Evolutionary conservation across 192 early-diverging fungal species (phyloP).

Genomic region (Chytriomyces confervae): DNA sequence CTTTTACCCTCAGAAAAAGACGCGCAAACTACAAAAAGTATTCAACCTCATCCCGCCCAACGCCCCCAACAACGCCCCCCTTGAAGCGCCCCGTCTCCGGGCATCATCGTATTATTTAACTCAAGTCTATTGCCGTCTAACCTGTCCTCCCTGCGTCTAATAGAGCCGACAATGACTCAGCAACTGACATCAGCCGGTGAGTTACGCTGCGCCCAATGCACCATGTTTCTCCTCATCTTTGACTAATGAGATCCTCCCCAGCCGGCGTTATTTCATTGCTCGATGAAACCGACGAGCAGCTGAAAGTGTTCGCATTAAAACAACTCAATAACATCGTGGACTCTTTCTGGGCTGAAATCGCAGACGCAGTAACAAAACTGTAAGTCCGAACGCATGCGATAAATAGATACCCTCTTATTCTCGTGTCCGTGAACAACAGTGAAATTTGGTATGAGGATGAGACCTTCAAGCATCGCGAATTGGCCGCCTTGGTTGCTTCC

Average conservation of each 20-base stretch:
- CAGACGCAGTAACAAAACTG: slow-evolving; percentile 90
- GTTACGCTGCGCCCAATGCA: not conserved
- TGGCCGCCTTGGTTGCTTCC: slow-evolving; percentile 95
- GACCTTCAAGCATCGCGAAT: slow-evolving; percentile 78
- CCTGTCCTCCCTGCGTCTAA: not conserved
- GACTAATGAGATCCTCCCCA: not conserved
- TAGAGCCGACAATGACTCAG: not conserved
- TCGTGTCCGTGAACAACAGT: slow-evolving; percentile 54
- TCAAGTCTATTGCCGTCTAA: not conserved
- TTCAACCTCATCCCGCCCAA: not conserved
- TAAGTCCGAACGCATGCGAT: slow-evolving; percentile 45
- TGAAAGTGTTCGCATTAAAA: slow-evolving; percentile 90
- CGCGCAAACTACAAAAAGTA: not conserved
- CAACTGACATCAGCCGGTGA: slow-evolving; percentile 40
- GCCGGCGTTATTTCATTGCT: slow-evolving; percentile 93
- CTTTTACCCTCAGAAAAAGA: not conserved
- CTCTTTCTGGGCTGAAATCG: slow-evolving; percentile 98
- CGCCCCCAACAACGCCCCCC: not conserved
- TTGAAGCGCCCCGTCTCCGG: not conserved
- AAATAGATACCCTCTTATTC: not conserved
- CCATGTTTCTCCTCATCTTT: not conserved
- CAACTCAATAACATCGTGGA: slow-evolving; percentile 90
- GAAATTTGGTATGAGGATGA: slow-evolving; percentile 95
- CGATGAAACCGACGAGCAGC: slow-evolving; percentile 88
- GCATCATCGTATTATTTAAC: not conserved